phyloP scores from a whole-genome alignment of 202 grass and related monocot species.

The Digitaria exilis region DNA sequence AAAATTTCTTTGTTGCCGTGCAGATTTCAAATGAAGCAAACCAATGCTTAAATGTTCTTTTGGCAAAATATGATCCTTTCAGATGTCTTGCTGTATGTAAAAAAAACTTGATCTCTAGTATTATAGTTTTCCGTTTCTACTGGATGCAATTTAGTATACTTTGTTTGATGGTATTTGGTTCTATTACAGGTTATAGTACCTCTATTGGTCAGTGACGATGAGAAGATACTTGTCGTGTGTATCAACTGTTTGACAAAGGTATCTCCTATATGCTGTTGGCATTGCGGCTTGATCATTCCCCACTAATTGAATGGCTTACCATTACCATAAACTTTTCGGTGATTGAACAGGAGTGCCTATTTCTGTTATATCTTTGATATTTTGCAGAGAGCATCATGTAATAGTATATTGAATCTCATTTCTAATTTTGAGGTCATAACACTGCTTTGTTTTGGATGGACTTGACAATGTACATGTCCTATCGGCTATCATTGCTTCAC shows the following conservation, averaged over 20 bases:
- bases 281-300: neutral
- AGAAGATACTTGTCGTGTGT: conserved; percentile 93
- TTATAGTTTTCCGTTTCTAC: conserved; percentile 11
- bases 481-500: neutral
- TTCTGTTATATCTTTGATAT: neutral
- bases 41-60: conserved; percentile 75
- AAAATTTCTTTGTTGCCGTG: conserved; percentile 33
- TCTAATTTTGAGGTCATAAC: neutral
- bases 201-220: conserved; percentile 88
- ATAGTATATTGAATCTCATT: conserved; percentile 3
- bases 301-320: conserved; percentile 11
- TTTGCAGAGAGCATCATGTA: conserved; percentile 16
- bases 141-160: conserved; percentile 8
- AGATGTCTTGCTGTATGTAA: conserved; percentile 80
- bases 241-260: conserved; percentile 99
- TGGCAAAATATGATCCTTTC: conserved; percentile 82
- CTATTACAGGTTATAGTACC: conserved; percentile 79
- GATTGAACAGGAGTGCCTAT: neutral
- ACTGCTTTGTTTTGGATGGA: neutral
- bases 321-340: neutral
- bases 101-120: conserved; percentile 27
- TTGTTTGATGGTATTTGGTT: conserved; percentile 34
- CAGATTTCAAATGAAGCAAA: conserved; percentile 97
- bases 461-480: neutral
- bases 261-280: conserved; percentile 33